phyloP scores from a whole-genome alignment of 139 green algal genomes.

The Chlorella sp. region DNA sequence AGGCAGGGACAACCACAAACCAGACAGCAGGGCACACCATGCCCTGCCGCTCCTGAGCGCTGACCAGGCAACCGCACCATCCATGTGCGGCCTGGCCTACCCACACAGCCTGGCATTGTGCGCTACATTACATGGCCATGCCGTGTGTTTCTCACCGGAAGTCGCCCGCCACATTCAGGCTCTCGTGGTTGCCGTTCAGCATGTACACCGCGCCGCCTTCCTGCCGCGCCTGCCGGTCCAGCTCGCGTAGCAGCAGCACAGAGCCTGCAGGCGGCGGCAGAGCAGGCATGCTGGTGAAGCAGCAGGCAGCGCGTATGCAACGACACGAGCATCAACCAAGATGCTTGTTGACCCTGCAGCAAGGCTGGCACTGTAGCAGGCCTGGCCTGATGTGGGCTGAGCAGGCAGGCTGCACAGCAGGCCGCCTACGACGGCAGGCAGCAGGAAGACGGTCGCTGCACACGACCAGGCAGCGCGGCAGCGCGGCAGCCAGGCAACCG shows the following conservation, averaged over 20 bases:
- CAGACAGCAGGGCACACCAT: background rate
- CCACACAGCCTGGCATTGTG: background rate
- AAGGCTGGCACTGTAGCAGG: no score
- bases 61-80: no score
- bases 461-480: background rate
- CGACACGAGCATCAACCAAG: no score
- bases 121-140: background rate
- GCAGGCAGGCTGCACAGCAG: background rate
- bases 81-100: no score
- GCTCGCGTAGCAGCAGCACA: slow-evolving; percentile 80
- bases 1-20: background rate
- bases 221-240: slow-evolving; percentile 80
- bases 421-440: no score
- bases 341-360: no score
- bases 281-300: background rate
- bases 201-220: slow-evolving; percentile 89
- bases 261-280: slow-evolving; percentile 66
- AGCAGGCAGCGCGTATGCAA: no score
- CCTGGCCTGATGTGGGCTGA: no score
- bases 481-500: background rate
- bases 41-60: background rate
- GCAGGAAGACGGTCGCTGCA: no score
- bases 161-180: slow-evolving; percentile 88
- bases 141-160: slow-evolving; percentile 66
- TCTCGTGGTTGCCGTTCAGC: slow-evolving; percentile 96